Conservation (phyloP, 345 rosid genomes). For the Heritiera fomes region DNA sequence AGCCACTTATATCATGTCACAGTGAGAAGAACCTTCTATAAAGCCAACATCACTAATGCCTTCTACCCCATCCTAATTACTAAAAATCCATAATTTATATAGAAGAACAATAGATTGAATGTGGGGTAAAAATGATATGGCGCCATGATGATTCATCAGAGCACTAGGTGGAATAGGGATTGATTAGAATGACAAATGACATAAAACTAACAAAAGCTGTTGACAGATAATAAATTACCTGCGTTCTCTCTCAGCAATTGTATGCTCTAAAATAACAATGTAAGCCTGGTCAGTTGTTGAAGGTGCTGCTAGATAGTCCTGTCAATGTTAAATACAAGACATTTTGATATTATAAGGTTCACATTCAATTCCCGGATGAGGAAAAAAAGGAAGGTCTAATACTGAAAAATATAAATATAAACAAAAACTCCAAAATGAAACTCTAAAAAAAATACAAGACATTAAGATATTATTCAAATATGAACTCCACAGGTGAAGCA, state of each 20-base stretch:
- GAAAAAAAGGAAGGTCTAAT: neutral
- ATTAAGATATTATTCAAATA: neutral
- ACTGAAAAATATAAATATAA: neutral
- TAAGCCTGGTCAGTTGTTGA: constrained; percentile 84
- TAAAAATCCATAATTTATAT: neutral
- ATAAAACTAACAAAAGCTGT: neutral
- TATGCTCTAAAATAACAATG: constrained; percentile 81
- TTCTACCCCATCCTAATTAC: neutral
- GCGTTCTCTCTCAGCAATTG: constrained; percentile 95
- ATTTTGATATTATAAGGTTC: constrained; percentile 10
- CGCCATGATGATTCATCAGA: neutral
- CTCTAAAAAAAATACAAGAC: neutral
- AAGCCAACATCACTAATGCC: neutral
- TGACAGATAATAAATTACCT: constrained; percentile 51
- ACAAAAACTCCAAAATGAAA: neutral
- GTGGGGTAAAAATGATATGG: neutral
- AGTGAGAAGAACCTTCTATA: neutral
- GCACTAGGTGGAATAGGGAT: neutral
- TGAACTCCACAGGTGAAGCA: neutral
- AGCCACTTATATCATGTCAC: neutral
- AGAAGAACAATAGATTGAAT: neutral
- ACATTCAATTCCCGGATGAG: neutral
- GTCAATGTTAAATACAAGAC: constrained; percentile 32
- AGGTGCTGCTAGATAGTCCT: constrained; percentile 88
- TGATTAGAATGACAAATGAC: neutral